Base-by-base conservation (phyloP, 1,284 basidiomycete genomes). In the Ganoderma leucocontextum region DNA sequence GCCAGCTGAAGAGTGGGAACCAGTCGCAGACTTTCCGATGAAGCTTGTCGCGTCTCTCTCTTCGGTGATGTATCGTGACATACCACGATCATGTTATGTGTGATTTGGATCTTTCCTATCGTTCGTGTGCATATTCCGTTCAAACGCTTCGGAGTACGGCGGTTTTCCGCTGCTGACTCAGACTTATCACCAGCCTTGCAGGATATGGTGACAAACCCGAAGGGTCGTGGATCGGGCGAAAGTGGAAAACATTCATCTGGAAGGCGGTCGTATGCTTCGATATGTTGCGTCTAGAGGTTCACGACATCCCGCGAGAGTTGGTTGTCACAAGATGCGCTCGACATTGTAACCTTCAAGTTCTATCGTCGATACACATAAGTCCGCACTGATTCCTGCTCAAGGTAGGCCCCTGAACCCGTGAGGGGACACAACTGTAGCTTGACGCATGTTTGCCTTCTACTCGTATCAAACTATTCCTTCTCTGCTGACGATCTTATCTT, bases 1-100 rank as follows among this genome's bases (percentile, higher is more conserved):
- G 87, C 69, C 89, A 92, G 74, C 77, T 90, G 60, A 91, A 85
- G 77, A 85, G 87, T 69, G 92, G 91, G 60, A 93, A 93, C 77
- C 86, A 88, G 80, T 89, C 91, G 42, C 82, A 85, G 77, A 92
- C 91, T 25, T 93, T 93, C 83, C 87, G 85, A 79, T 87, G 47
- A 66, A 62, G 12, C 35, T 35, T 3, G 19, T 25, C 19, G 25
- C 33, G 12, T 22, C 29, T 47, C 12, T 7, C 1, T 19, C 15
- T 55, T 6, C 1, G 33, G 52, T 35, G 33, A 36, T 35, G 53
- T 57, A 19, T 57, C 17, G 33, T 36, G n/a, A 9, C 25, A 13
- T 25, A 12, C 9, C 12, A 25, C 25, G 22, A 25, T 13, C 22
- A 25, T 49, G 9, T 39, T 13, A 39, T 39, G 39, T 39, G 13